Evolutionary conservation across 2,329 filamentous ascomycete species (phyloP), one percentile per base, ranked within the genome.

Genomic region (Trichoderma sp.): DNA sequence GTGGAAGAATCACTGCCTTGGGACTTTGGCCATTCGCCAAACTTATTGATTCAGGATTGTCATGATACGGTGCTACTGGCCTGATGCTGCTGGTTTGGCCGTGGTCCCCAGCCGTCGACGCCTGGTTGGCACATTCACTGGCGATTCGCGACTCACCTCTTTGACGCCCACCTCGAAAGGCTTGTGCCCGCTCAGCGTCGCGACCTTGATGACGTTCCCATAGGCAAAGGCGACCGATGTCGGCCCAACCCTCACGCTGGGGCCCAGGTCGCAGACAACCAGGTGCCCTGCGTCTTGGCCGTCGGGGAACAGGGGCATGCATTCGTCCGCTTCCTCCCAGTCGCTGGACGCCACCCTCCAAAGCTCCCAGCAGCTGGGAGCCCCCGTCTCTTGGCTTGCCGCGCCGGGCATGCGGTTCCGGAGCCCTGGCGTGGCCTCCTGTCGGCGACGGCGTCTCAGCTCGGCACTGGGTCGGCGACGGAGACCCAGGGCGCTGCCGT

Each of bases 141-240:
- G 68, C 12, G 72, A 68, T 45, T 78, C 75, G 3, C 73, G 69
- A 43, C 72, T 68, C 14, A 62, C 70, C 3, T 72, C 70, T 55
- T 71, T 77, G 24, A 71, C 71, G 28, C 74, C 74, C 17, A 71
- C 77, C 50, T 88, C 85, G 70, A 89, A 90, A 39, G 84, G 80
- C 72, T 90, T 88, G 68, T 85, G 83, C 6, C 88, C 74, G 3
- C 76, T 89, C 6, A 89, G 79, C 2, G 85, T 86, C 64, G 93
- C 82, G 58, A 93, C 78, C 76, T 92, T 93, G 71, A 93, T 81
- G 1, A 86, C 81, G 69, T 92, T 90, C 14, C 90, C 91, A 66
- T 93, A 86, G 0, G 84, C 89, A 34, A 93, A 83, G 0, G 86
- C 90, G 3, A 91, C 81, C 58, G 88, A 89, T 52, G 83, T 81